These are phyloP conservation scores for Lablab purpureus DNA, from an alignment of 306 rosid species.

Conservation along the genomic window DNA sequence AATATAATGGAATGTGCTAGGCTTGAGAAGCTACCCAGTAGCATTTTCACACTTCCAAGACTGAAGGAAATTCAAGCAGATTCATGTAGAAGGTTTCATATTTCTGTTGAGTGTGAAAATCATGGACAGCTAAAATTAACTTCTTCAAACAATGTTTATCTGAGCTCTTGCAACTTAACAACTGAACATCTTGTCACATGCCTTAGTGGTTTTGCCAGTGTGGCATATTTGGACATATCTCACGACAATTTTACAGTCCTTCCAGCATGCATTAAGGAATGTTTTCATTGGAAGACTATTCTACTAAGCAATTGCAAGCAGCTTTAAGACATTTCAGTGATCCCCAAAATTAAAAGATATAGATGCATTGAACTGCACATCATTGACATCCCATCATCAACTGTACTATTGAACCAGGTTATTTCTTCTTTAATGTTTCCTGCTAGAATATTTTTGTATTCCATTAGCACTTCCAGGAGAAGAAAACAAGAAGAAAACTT, in stretches of 20 bases:
- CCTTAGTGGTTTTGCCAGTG: constrained; percentile 21
- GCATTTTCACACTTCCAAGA: constrained; percentile 11
- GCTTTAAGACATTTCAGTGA: constrained; percentile 12
- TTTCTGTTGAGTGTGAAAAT: not conserved
- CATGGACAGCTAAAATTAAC: not conserved
- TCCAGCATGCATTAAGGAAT: constrained; percentile 34
- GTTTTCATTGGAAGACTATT: constrained; percentile 19
- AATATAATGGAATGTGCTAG: not conserved
- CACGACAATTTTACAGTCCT: constrained; percentile 1
- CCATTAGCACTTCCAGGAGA: too few relatives aligned
- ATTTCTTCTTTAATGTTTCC: not conserved
- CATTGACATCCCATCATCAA: constrained; percentile 39
- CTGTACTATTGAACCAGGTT: constrained; percentile 35
- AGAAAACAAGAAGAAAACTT: too few relatives aligned
- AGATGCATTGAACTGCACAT: constrained; percentile 39
- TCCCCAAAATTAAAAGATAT: constrained; percentile 3
- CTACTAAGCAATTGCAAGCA: not conserved
- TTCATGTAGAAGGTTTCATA: constrained; percentile 8
- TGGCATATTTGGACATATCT: constrained; percentile 36
- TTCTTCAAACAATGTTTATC: not conserved
- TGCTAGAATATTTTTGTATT: not conserved
- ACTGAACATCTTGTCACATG: constrained; percentile 10
- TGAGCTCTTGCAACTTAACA: constrained; percentile 31
- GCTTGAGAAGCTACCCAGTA: not conserved
- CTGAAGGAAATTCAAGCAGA: constrained; percentile 35